Base-by-base conservation (phyloP, 257 asterid genomes). In the Solanum clarkiae region DNA sequence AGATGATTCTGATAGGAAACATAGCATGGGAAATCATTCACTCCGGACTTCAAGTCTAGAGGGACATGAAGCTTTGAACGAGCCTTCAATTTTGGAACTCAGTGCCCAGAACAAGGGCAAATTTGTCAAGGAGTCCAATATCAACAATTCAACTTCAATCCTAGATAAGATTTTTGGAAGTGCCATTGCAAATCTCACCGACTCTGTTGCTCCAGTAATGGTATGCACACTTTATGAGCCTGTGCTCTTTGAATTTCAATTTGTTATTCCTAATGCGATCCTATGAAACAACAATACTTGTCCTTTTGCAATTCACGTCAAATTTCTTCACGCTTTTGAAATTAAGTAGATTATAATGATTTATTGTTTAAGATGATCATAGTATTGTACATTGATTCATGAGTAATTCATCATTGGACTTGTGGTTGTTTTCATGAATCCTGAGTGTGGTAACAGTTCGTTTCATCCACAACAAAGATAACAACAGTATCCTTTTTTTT, bases 161-260 rank as follows among this genome's bases (percentile, higher is more conserved):
- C 86, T 95, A 55, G 95, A 92, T 36, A 90, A 93, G 90, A 89
- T 93, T 63, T 90, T 95, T 88, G 89, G 95, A 84, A 90, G 90
- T 88, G 87, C 94, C 55, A 81, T 89, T 80, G 74, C 96, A 65
- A 88, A 85, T 80, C 91, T 75, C 70, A 86, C 88, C 71, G 86
- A 85, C 72, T 80, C 94, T 79, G 80, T 20, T 17, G 86, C 84
- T 87, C 80, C 87, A 59, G 80, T 84, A 81, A 90, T 91, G 97
- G 97, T 94, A 24, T 79, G 53, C 69, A 51, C 49, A 42, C 74
- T 36, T 77, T 65, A 47, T 59, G 80, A 56, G 36, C 24, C 63
- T 32, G 9, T 66, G 60, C 77, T 29, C 56, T 8, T 66, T 20
- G 63, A 59, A 8, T 86, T 86, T 60, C 84, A 6, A 18, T 70